These are phyloP conservation scores for Spathaspora sp. DNA, from an alignment of 805 yeast species.

Conservation along the genomic window DNA sequence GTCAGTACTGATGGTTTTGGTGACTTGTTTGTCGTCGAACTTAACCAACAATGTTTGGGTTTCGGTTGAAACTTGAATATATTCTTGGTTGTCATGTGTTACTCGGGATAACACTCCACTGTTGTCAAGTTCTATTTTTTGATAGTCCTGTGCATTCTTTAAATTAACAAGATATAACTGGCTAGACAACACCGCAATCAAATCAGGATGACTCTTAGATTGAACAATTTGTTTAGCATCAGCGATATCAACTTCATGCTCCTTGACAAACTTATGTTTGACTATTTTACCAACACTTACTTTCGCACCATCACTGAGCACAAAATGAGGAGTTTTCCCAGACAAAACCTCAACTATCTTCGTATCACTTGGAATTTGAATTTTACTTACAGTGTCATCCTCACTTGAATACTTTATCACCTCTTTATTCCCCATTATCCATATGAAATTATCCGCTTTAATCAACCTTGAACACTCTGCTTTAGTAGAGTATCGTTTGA, in stretches of 20 bases:
- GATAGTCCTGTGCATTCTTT: not conserved
- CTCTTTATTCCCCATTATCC: not conserved
- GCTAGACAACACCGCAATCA: not conserved
- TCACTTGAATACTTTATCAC: not conserved
- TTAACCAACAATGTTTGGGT: not conserved
- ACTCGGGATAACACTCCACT: not conserved
- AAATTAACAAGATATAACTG: not conserved
- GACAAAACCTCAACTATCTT: not conserved
- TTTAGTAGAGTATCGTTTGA: not conserved
- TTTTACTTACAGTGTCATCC: not conserved
- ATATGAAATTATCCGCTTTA: not conserved
- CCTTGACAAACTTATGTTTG: slow-evolving; percentile 2
- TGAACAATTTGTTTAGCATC: not conserved
- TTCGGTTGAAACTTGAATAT: not conserved
- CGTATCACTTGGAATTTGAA: not conserved
- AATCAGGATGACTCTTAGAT: not conserved
- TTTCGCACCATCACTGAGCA: not conserved
- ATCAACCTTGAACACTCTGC: not conserved
- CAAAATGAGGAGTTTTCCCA: not conserved
- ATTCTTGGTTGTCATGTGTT: not conserved
- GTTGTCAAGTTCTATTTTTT: not conserved
- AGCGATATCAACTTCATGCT: not conserved
- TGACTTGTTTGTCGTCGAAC: not conserved
- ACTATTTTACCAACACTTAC: not conserved
- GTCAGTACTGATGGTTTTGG: not conserved